Evolutionary conservation across 2,329 filamentous ascomycete genomes (phyloP), one percentile per base, ranked within the genome.

Genomic region (Botrytis aclada): DNA sequence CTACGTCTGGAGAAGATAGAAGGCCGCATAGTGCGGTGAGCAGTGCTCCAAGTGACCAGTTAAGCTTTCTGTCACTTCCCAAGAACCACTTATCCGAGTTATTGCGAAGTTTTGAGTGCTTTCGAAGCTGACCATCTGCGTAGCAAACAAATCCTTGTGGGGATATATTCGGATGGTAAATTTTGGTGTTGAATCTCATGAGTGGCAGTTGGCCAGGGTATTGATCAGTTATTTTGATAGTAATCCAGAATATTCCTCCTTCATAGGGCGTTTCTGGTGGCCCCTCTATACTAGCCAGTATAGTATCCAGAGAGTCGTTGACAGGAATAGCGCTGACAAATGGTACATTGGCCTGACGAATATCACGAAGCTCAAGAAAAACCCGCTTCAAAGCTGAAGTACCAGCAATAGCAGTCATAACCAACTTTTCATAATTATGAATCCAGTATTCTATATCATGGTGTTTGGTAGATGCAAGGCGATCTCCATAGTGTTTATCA

Each of bases 241-340:
- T 73, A 37, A 78, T 75, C 75, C 74, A 79, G 39, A 79, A 79
- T 16, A 77, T 69, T 1, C 77, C 75, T 0, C 75, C 73, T 67
- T 76, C 75, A 25, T 79, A 80, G 0, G 77, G 78, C 1, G 78
- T 79, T 14, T 77, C 79, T 12, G 9, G 77, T 7, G 76, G 77
- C 77, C 77, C 77, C 72, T 79, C 76, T 47, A 79, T 77, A 64
- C 76, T 77, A 9, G 77, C 77, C 5, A 80, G 51, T 12, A 78
- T 69, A n/a, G 61, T 74, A 43, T 76, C 73, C 0, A 79, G 70
- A 4, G 69, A 71, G 71, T 80, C 76, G 0, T 69, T 70, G 1
- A 78, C 45, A 16, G 78, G 74, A 0, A 64, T 63, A 14, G 77
- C 76, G 39, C 75, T 78, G 63, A 78, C 69, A 65, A 79, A 79